These are phyloP conservation scores for Macrocybe sp. DNA, from an alignment of 1,284 basidiomycete species.

Conservation along the genomic window DNA sequence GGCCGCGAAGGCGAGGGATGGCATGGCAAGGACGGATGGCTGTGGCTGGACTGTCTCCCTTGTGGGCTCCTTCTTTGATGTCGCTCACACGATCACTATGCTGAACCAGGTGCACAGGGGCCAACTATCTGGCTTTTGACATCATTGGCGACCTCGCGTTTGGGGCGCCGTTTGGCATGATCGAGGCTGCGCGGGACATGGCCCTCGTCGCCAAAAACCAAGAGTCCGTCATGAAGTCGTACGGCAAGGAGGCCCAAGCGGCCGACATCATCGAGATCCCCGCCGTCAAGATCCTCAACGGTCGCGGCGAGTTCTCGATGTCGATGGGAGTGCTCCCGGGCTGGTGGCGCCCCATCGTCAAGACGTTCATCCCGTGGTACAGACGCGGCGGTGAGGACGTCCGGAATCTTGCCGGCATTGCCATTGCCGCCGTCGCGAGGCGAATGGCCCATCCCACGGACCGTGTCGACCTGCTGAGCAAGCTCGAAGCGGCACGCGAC, in stretches of 20 bases:
- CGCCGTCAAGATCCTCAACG: conserved; percentile 84
- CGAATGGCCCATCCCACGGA: conserved; percentile 62
- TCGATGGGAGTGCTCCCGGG: conserved; percentile 79
- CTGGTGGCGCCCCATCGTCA: conserved; percentile 62
- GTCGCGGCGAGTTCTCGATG: conserved; percentile 84
- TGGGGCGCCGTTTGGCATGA: conserved; percentile 88
- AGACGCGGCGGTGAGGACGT: conserved; percentile 65
- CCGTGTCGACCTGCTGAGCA: conserved; percentile 75
- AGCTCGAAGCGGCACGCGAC: conserved; percentile 75
- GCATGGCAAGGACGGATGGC: conserved; percentile 51
- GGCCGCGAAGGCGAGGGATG: conserved; percentile 67
- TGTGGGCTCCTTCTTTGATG: conserved; percentile 38
- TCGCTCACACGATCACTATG: conserved; percentile 1
- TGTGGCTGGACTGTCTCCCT: conserved; percentile 73
- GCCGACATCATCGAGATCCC: conserved; percentile 60
- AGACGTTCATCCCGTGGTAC: conserved; percentile 69
- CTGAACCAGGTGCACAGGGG: conserved; percentile 21
- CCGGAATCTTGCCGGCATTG: conserved; percentile 73
- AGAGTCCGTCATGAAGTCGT: conserved; percentile 47
- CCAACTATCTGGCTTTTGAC: conserved; percentile 79
- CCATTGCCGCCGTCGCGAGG: conserved; percentile 76
- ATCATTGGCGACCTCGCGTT: conserved; percentile 86
- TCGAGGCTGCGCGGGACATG: conserved; percentile 68
- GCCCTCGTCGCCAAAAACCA: conserved; percentile 52
- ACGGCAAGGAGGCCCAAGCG: conserved; percentile 38